Percentiles rank a stretch among this genome's conserved stretches.
phyloP scores from a whole-genome alignment of 805 yeast species.

The Komagataella pastoris region DNA sequence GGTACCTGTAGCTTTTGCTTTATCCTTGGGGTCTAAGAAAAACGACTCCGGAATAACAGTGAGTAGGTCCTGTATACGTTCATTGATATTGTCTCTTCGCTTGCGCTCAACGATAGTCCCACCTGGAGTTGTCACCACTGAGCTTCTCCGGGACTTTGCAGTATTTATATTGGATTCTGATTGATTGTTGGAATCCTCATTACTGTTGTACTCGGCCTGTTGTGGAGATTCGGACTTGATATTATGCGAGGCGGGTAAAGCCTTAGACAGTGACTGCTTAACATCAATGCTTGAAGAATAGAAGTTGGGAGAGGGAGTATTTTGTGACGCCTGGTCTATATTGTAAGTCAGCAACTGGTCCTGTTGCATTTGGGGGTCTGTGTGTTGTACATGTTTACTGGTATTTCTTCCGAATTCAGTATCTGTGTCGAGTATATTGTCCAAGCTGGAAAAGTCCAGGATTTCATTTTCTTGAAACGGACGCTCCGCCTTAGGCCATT shows the following conservation, averaged over 20 bases:
- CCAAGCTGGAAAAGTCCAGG: constrained; percentile 1
- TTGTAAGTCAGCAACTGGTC: background rate
- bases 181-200: constrained; percentile 17
- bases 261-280: constrained; percentile 1
- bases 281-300: background rate
- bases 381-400: background rate
- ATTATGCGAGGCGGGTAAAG: background rate
- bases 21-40: constrained; percentile 25
- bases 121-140: constrained; percentile 4
- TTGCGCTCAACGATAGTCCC: constrained; percentile 25
- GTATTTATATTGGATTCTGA: constrained; percentile 7
- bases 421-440: background rate
- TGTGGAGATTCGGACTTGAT: background rate
- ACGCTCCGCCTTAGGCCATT: background rate
- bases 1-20: constrained; percentile 50
- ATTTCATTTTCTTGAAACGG: constrained; percentile 1
- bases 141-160: constrained; percentile 7
- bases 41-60: constrained; percentile 21
- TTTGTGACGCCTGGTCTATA: background rate
- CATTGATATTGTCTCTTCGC: constrained; percentile 44
- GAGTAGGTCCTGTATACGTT: constrained; percentile 35
- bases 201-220: constrained; percentile 11
- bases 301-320: background rate
- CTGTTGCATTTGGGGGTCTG: background rate
- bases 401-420: background rate